Base-by-base conservation (phyloP, 495 filamentous ascomycete genomes). In the Aspergillus nidulans region DNA sequence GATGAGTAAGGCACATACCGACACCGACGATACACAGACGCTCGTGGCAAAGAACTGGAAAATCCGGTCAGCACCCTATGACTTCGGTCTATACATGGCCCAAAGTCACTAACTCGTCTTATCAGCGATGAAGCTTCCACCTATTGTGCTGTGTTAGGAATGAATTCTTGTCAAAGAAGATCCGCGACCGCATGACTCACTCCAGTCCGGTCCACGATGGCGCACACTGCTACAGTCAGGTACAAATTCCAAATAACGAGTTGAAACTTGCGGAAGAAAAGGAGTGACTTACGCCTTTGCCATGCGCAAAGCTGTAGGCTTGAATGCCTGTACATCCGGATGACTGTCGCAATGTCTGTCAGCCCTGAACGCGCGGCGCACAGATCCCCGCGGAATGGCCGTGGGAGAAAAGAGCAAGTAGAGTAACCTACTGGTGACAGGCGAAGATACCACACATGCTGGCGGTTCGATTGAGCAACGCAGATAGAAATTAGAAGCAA, bases 191-290 rank as follows among this genome's bases (percentile, higher is more conserved):
- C 47, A 59, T 76, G 72, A 77, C 90, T 87, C 76, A 95, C 92
- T 97, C 94, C 94, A 97, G 81, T 98, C 94, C 60, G 95, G 94
- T 64, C 94, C 95, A 72, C 94, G 87, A 72, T 98, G 94, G 62
- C 94, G 90, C 63, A 95, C 84, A 70, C 90, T 95, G 68, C 60
- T 58, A 61, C 65, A 67, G 71, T 69, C 74, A 72, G 72, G 67
- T 71, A 70, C 66, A 62, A 64, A 39, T 49, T n/a, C 52, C 63
- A 30, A 38, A 51, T 49, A 41, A 55, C 38, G 42, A 16, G 44
- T 10, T 30, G 19, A 36, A 54, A 56, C 43, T 62, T 15, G 24
- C 57, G 32, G 42, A 26, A 36, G 10, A 44, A 12, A 6, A 45
- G n/a, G 20, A 25, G 30, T 49, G 36, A 63, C 88, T 76, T 81